A percentile compares a stretch with the other conserved stretches of the same genome.
Conservation (phyloP, 2,329 filamentous ascomycete species). For the Fusarium oligoseptatum region DNA sequence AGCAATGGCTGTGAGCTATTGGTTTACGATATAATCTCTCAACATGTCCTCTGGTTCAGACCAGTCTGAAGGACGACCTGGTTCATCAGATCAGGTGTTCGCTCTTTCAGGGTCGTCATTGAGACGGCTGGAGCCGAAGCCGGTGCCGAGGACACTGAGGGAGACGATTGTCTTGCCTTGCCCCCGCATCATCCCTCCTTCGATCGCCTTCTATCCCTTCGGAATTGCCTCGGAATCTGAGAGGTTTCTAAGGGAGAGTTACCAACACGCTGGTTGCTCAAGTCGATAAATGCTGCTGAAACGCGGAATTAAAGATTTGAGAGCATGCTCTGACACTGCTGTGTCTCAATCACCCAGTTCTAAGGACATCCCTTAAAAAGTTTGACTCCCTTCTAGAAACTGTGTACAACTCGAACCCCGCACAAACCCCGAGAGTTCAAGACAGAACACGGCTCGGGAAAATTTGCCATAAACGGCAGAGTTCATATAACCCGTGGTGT, state of each 20-base stretch:
- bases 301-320: constrained; percentile 1
- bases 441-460: neutral
- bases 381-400: neutral
- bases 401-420: neutral
- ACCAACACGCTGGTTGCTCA: neutral
- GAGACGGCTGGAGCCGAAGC: neutral
- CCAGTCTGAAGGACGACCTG: neutral
- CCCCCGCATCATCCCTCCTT: neutral
- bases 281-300: neutral
- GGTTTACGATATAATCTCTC: neutral
- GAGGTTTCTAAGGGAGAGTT: neutral
- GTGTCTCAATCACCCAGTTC: neutral
- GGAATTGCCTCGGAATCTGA: neutral
- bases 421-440: neutral
- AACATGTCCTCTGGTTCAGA: neutral
- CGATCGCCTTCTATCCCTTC: neutral
- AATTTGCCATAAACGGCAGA: neutral
- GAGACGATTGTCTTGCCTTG: neutral
- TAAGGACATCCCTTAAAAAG: neutral
- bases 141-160: constrained; percentile 6
- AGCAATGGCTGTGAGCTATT: neutral
- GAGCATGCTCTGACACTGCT: neutral
- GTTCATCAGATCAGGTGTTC: neutral
- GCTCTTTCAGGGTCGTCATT: neutral
- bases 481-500: neutral